Percentiles rank a stretch among this genome's conserved stretches.
These are phyloP conservation scores for Rutstroemia sp. DNA, from an alignment of 2,329 filamentous ascomycete genomes.

Conservation along the genomic window DNA sequence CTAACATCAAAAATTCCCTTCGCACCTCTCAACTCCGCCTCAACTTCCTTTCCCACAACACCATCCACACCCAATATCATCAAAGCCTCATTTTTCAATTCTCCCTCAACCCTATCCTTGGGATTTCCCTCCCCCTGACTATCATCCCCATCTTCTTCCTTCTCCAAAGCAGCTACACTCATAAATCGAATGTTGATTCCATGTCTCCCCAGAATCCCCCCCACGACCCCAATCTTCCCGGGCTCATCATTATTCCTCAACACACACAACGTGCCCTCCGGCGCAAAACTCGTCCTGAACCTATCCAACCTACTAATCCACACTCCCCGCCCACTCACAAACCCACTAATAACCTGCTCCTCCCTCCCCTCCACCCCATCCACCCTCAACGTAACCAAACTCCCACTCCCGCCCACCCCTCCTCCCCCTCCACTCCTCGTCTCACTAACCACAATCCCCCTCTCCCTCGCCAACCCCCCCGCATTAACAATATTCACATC, in stretches of 20 bases:
- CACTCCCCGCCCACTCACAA: conserved; percentile 53
- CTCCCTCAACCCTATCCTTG: conserved; percentile 28
- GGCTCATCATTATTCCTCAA: conserved; percentile 75
- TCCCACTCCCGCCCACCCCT: conserved; percentile 32
- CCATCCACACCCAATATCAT: conserved; percentile 76
- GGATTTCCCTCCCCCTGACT: conserved; percentile 10
- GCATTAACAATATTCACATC: conserved; percentile 83
- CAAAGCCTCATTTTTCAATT: conserved; percentile 55
- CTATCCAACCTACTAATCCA: conserved; percentile 68
- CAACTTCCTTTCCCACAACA: conserved; percentile 49
- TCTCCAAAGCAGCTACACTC: conserved; percentile 54
- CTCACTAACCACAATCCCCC: conserved; percentile 72
- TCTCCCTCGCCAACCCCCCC: conserved; percentile 65
- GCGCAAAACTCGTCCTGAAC: conserved; percentile 67
- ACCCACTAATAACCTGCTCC: conserved; percentile 50
- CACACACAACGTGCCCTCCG: conserved; percentile 67
- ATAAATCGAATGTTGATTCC: conserved; percentile 76
- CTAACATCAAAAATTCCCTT: conserved; percentile 51
- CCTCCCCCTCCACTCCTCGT: conserved; percentile 50
- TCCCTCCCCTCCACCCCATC: conserved; percentile 25
- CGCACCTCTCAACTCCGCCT: conserved; percentile 40
- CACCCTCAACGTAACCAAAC: conserved; percentile 59
- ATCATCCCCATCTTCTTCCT: conserved; percentile 10
- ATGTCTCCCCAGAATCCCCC: conserved; percentile 59
- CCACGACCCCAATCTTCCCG: conserved; percentile 76